Evolutionary conservation across 2,329 filamentous ascomycete species (phyloP), one percentile per base, ranked within the genome.

Genomic region (Botryosphaeria agaves): DNA sequence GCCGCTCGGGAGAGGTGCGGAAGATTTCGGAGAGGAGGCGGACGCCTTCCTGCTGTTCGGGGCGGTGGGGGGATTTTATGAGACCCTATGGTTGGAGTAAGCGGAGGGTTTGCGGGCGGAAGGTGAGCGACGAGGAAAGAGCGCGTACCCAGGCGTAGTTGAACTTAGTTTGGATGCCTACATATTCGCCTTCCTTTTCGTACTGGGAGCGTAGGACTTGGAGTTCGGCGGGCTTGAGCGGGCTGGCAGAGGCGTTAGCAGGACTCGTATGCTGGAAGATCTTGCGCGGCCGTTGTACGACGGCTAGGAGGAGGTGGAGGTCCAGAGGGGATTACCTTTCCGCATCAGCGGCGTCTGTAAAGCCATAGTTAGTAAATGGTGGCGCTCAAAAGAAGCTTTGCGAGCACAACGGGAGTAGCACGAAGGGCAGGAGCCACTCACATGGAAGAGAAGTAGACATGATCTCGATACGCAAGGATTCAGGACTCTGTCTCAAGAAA

Each of bases 131-230:
- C 16, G 28, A 33, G 15, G 18, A 12, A n/a, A 14, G 14, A 15
- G 7, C 21, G 14, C 21, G 7, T 71, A 92, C 84, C 89, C 89
- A 98, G 51, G 89, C 87, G 56, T 87, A 95, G 72, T 98, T 98
- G 71, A 98, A 98, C 54, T 95, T 95, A 37, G 89, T 98, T 57
- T 98, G 89, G 24, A 98, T 72, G 36, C 87, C 85, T 36, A 93
- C 87, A 64, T 92, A 91, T 47, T 92, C 82, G 42, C 87, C 89
- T 60, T 98, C 89, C 52, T 93, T 93, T 52, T 95, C 87, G 53
- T 89, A 98, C 55, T 98, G 89, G 36, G 81, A 67, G 40, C 87
- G 81, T 32, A 98, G 69, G 38, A 95, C 89, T 54, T 85, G 76
- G 36, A 98, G 76, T 58, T 98, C 89, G 30, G 82, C 79, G 33